Evolutionary conservation across 148 eudicot genomes (phyloP).

Genomic region (Rheum nobile): DNA sequence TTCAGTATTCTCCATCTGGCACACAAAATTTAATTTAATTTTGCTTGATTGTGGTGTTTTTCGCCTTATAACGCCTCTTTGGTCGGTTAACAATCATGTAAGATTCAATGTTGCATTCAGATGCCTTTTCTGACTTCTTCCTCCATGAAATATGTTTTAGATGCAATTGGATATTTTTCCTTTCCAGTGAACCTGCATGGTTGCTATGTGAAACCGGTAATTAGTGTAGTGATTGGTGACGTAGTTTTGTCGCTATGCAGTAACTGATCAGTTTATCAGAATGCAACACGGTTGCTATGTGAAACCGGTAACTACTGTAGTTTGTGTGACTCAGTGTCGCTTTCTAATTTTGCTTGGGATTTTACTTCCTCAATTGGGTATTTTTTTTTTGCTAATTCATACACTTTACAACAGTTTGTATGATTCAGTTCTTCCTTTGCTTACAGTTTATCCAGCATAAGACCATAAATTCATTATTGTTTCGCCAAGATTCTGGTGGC

Average conservation of each 20-base stretch:
- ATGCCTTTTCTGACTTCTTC: not conserved
- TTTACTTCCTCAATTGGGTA: not conserved
- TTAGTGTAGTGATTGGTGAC: not conserved
- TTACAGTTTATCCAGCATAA: conserved; percentile 22
- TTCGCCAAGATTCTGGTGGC: conserved; percentile 4
- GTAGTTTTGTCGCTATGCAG: not conserved
- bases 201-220: not conserved
- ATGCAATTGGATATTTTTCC: not conserved
- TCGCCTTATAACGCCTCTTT: not conserved
- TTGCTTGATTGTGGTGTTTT: not conserved
- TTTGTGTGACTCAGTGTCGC: not conserved
- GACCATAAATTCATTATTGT: not conserved
- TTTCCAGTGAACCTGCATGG: not conserved
- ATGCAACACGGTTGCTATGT: not conserved
- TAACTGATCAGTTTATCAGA: not conserved
- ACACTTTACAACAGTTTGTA: not conserved
- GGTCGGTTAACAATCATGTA: not conserved
- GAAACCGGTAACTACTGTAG: not conserved
- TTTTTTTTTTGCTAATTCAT: not conserved
- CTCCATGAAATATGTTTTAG: not conserved
- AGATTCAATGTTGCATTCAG: not conserved
- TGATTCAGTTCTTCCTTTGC: not conserved
- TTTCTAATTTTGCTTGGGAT: not conserved
- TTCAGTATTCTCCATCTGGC: not conserved
- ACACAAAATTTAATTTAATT: not conserved